These are phyloP conservation scores for Kwoniella sp. DNA, from an alignment of 768 basidiomycete genomes.

Conservation along the genomic window DNA sequence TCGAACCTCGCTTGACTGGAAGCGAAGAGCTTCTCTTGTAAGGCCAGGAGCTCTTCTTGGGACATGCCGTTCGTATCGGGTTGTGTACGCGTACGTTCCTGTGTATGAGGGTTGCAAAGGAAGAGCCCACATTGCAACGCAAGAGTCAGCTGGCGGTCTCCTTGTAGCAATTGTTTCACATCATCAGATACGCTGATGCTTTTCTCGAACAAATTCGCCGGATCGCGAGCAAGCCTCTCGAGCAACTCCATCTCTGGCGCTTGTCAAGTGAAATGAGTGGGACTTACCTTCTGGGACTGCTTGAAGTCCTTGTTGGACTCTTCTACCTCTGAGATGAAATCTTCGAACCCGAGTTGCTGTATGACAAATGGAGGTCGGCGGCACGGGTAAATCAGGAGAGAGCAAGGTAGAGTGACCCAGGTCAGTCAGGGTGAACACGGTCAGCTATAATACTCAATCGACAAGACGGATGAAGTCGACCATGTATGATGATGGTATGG, in stretches of 20 bases:
- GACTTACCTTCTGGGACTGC: constrained; percentile 82
- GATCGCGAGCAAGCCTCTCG: too few species aligned
- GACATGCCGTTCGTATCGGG: constrained; percentile 77
- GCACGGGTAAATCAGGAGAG: neutral
- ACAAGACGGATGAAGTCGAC: too few species aligned
- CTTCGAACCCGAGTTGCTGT: constrained; percentile 91
- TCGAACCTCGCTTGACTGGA: constrained; percentile 66
- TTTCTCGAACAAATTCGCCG: too few species aligned
- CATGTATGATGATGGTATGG: too few species aligned
- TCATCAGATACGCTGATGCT: neutral
- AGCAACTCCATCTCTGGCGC: neutral
- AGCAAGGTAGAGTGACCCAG: neutral
- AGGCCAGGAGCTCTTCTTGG: constrained; percentile 80
- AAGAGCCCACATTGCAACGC: too few species aligned
- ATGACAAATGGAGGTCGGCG: too few species aligned
- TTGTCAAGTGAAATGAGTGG: neutral
- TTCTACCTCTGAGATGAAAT: constrained; percentile 84
- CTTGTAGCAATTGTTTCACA: too few species aligned
- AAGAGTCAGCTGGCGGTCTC: too few species aligned
- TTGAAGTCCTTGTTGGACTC: constrained; percentile 95
- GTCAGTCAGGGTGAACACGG: too few species aligned
- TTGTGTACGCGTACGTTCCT: constrained; percentile 48
- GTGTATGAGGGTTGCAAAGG: too few species aligned
- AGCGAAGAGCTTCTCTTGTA: constrained; percentile 92
- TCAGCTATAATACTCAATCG: neutral